Percentiles rank a stretch among this genome's conserved stretches.
phyloP scores from a whole-genome alignment of 148 eudicot species.

The Diospyros lotus region DNA sequence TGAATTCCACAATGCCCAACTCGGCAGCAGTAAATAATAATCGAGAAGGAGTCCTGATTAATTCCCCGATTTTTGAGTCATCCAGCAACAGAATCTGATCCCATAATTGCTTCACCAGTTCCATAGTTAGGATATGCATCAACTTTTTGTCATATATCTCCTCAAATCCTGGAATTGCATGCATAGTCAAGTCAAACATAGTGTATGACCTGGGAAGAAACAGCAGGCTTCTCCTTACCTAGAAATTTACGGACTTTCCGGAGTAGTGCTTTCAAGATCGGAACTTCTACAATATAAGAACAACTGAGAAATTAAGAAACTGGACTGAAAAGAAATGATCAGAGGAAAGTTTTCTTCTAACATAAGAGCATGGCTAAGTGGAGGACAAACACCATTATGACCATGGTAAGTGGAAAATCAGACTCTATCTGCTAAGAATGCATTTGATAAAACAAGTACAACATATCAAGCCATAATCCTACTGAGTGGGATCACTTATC shows the following conservation, averaged over 20 bases:
- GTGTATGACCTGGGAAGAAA: neutral
- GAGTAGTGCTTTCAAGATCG: neutral
- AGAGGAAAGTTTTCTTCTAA: neutral
- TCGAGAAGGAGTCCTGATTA: conserved; percentile 2
- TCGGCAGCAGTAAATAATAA: conserved; percentile 14
- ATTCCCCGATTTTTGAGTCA: neutral
- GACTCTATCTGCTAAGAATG: neutral
- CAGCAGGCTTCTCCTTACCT: neutral
- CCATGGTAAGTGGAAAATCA: neutral
- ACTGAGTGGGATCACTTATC: too few species aligned
- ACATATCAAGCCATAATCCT: too few species aligned
- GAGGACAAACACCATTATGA: neutral
- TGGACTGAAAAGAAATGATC: neutral
- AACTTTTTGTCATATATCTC: conserved; percentile 1
- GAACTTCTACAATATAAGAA: neutral
- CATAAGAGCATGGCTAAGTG: neutral
- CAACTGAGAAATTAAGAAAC: conserved; percentile 1
- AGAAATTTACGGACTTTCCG: conserved; percentile 1
- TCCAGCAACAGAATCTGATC: conserved; percentile 3
- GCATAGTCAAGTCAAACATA: neutral
- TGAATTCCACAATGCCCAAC: conserved; percentile 19
- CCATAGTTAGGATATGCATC: neutral
- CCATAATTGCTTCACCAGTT: conserved; percentile 1
- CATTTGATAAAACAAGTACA: too few species aligned
- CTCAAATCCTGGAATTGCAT: conserved; percentile 5